Percentiles rank a stretch among this genome's conserved stretches.
phyloP scores from a whole-genome alignment of 768 basidiomycete genomes.

The Amyloporia xantha region DNA sequence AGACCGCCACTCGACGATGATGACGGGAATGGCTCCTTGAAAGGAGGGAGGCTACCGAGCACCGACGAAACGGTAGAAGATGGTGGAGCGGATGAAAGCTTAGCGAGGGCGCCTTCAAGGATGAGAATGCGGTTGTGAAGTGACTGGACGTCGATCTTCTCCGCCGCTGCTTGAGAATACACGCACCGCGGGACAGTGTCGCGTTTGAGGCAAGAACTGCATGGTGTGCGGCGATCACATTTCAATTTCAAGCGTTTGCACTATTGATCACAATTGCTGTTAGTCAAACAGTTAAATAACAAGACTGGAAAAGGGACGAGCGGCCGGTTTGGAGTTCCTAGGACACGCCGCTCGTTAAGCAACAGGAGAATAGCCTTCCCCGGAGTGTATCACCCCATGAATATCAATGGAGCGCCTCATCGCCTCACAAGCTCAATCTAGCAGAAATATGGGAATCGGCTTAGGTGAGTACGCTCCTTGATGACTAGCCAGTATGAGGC shows the following conservation, averaged over 20 bases:
- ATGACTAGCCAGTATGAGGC: too few species aligned
- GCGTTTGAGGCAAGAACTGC: constrained; percentile 73
- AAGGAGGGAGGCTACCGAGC: constrained; percentile 10
- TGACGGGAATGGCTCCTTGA: constrained; percentile 9
- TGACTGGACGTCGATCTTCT: constrained; percentile 84
- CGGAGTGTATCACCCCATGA: neutral
- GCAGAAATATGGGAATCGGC: too few species aligned
- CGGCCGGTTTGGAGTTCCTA: neutral
- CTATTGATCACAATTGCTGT: constrained; percentile 27
- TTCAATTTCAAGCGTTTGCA: constrained; percentile 86
- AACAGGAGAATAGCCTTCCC: neutral
- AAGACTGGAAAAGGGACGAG: neutral
- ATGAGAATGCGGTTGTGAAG: constrained; percentile 73
- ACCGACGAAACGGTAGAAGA: constrained; percentile 15
- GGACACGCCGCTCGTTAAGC: neutral
- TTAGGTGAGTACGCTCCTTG: too few species aligned
- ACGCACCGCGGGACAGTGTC: constrained; percentile 67
- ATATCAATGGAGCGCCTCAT: too few species aligned
- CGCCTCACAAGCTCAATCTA: too few species aligned
- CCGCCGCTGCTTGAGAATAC: constrained; percentile 76
- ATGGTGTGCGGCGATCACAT: constrained; percentile 75
- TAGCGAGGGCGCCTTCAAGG: constrained; percentile 55
- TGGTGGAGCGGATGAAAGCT: constrained; percentile 30
- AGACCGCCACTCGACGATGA: neutral
- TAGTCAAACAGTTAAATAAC: neutral